These are phyloP conservation scores for Nakaseomyces kungkrabaensis DNA, from an alignment of 1,139 yeast species.

Conservation along the genomic window DNA sequence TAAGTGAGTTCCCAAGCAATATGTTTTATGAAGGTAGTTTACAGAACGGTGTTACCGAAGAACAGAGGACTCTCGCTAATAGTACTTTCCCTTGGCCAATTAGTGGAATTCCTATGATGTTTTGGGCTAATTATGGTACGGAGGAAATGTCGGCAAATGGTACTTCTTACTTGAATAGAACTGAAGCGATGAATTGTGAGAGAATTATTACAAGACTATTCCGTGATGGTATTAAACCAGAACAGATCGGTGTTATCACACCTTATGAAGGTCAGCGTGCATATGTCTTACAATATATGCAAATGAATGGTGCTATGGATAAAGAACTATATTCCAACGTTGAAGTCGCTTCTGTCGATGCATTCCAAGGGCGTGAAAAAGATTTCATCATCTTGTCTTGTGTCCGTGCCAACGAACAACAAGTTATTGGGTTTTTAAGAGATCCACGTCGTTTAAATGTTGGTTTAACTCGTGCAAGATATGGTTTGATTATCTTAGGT, in stretches of 20 bases:
- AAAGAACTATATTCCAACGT: slow-evolving; percentile 59
- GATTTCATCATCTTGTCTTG: slow-evolving; percentile 83
- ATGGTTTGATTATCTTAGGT: slow-evolving; percentile 73
- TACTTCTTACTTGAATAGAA: slow-evolving; percentile 74
- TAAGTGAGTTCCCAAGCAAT: slow-evolving; percentile 82
- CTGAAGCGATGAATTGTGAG: slow-evolving; percentile 88
- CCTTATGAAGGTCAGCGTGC: slow-evolving; percentile 95
- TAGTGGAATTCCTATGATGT: slow-evolving; percentile 77
- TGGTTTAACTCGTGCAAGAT: slow-evolving; percentile 84
- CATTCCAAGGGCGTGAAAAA: slow-evolving; percentile 94
- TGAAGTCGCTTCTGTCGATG: slow-evolving; percentile 89
- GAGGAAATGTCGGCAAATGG: slow-evolving; percentile 84
- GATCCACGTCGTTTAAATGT: slow-evolving; percentile 90
- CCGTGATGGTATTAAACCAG: slow-evolving; percentile 69
- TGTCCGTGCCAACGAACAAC: slow-evolving; percentile 81
- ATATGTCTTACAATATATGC: slow-evolving; percentile 70
- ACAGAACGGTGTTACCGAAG: slow-evolving; percentile 81
- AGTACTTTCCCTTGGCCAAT: slow-evolving; percentile 87
- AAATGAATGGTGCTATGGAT: slow-evolving; percentile 58
- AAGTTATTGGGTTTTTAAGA: slow-evolving; percentile 74
- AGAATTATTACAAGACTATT: slow-evolving; percentile 65
- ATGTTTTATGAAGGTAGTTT: slow-evolving; percentile 89
- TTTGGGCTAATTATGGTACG: slow-evolving; percentile 84
- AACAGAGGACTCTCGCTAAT: slow-evolving; percentile 48
- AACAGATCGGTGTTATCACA: slow-evolving; percentile 84